Evolutionary conservation across 306 rosid species (phyloP).

Genomic region (Quercus variabilis): DNA sequence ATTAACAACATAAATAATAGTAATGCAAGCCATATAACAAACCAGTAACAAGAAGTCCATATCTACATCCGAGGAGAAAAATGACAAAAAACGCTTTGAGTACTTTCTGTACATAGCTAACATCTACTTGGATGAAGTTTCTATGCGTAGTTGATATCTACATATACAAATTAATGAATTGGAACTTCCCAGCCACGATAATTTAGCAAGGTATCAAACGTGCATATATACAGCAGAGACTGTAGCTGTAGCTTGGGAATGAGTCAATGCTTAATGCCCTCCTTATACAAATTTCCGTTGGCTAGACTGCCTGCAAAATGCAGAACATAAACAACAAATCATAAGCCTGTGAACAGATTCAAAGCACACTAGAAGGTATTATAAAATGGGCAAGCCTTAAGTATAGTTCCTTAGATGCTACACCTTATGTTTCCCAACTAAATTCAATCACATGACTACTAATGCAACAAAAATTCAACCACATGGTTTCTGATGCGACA

Average conservation of each 20-base stretch:
- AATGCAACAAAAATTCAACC: no score
- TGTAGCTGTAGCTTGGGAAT: neutral
- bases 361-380: neutral
- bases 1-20: no score
- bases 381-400: neutral
- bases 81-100: no score
- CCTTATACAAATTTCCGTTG: neutral
- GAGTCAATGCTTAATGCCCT: neutral
- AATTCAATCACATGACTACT: no score
- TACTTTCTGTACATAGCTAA: no score
- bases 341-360: neutral
- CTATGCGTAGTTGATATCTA: neutral
- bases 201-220: neutral
- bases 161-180: neutral
- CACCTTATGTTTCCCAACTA: no score
- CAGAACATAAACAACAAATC: neutral
- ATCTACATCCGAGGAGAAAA: no score
- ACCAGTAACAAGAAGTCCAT: no score
- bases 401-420: no score
- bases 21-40: no score
- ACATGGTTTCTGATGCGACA: no score
- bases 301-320: constrained; percentile 14
- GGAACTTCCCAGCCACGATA: neutral
- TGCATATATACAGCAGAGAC: neutral
- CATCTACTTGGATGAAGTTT: neutral